A percentile compares a stretch with the other conserved stretches of the same genome.
Conservation (phyloP, 176 grass and related monocot genomes). For the Carex myosuroides region DNA sequence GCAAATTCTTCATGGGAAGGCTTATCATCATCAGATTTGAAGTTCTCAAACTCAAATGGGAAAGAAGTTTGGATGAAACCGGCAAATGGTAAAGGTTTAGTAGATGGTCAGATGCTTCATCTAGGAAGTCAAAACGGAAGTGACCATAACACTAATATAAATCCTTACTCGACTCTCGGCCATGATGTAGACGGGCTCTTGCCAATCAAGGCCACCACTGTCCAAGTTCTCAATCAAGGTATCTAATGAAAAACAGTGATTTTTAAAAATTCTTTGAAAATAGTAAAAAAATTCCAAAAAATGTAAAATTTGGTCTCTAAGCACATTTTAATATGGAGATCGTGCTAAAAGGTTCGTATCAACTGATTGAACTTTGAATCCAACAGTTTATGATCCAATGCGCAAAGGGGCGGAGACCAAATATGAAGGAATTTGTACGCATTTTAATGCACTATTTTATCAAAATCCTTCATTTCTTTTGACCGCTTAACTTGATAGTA, state of each 20-base stretch:
- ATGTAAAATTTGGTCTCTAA: too few relatives aligned
- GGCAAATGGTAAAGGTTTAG: slow-evolving; percentile 10
- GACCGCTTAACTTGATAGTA: too few relatives aligned
- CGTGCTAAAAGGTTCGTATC: too few relatives aligned
- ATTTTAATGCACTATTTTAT: too few relatives aligned
- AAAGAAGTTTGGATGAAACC: slow-evolving; percentile 47
- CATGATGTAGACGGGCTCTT: slow-evolving; percentile 49
- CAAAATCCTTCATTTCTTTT: too few relatives aligned
- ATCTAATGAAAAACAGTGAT: background rate
- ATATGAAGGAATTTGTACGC: too few relatives aligned
- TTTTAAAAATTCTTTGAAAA: too few relatives aligned
- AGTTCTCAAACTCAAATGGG: slow-evolving; percentile 40
- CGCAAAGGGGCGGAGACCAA: too few relatives aligned
- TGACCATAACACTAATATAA: slow-evolving; percentile 12
- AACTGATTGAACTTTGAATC: too few relatives aligned
- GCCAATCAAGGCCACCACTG: slow-evolving; percentile 42
- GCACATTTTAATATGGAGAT: too few relatives aligned
- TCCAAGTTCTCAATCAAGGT: slow-evolving; percentile 36
- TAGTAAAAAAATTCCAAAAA: too few relatives aligned
- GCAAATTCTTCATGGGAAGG: slow-evolving; percentile 50
- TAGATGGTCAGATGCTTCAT: slow-evolving; percentile 47
- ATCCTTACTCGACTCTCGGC: slow-evolving; percentile 28
- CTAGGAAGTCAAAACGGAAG: slow-evolving; percentile 10
- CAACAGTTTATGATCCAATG: too few relatives aligned
- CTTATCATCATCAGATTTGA: slow-evolving; percentile 36